Percentiles rank a stretch among this genome's conserved stretches.
Conservation (phyloP, 352 stramenopile species). For the Chrysophaeum taylorii region DNA sequence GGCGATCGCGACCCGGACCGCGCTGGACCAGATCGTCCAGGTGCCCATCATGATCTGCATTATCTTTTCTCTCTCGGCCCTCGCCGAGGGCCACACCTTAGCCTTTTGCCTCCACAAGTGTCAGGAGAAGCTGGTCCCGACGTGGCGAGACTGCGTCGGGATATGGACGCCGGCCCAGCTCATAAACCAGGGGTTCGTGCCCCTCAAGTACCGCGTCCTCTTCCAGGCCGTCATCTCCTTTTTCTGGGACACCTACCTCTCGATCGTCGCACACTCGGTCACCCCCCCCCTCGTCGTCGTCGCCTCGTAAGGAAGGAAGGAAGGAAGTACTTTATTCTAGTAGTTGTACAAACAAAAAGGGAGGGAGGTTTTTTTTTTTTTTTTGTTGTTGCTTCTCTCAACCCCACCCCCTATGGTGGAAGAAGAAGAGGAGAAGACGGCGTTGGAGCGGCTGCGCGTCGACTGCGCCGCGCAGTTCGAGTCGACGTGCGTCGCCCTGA, state of each 20-base stretch:
- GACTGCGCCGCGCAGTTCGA: neutral
- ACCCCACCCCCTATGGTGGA: too few relatives aligned
- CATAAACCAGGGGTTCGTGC: neutral
- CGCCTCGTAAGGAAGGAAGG: neutral
- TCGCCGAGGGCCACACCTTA: neutral
- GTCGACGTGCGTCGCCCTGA: neutral
- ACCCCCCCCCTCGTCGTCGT: neutral
- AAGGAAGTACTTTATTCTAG: too few relatives aligned
- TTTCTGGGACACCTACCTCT: slow-evolving; percentile 3
- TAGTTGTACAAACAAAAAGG: too few relatives aligned
- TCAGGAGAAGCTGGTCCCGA: neutral
- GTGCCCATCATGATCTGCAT: neutral
- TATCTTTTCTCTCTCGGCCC: neutral
- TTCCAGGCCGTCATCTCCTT: slow-evolving; percentile 3
- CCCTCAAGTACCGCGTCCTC: neutral
- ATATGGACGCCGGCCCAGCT: neutral
- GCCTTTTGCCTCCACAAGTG: neutral
- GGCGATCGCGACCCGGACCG: neutral
- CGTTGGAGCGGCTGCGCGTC: neutral
- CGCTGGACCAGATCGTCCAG: neutral
- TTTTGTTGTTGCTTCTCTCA: too few relatives aligned
- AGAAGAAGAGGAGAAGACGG: neutral
- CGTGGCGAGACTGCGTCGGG: neutral
- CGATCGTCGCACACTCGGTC: slow-evolving; percentile 1
- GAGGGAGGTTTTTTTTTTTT: too few relatives aligned